Evolutionary conservation across 2,329 filamentous ascomycete genomes (phyloP).

Genomic region (Colletotrichum sp.): DNA sequence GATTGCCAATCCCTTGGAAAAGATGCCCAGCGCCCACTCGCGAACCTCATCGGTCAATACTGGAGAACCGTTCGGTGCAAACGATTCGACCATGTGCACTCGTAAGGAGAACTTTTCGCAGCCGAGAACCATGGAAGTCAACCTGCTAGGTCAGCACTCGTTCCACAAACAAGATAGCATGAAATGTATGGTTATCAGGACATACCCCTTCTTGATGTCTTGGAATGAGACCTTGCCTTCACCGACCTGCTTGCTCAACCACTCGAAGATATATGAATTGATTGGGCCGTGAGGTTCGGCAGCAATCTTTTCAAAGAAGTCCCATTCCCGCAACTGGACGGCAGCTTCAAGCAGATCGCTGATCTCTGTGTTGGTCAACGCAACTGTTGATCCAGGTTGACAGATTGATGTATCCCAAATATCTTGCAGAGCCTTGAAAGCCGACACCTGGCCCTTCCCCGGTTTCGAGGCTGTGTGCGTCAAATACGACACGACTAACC

Average conservation of each 20-base stretch:
- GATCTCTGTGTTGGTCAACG: not conserved
- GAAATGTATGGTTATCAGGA: not conserved
- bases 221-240: not conserved
- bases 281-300: not conserved
- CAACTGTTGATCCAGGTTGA: not conserved
- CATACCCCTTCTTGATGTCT: not conserved
- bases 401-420: not conserved
- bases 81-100: not conserved
- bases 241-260: not conserved
- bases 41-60: not conserved
- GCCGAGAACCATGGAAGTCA: not conserved
- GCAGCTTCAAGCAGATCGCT: not conserved
- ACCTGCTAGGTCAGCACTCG: not conserved
- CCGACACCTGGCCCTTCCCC: not conserved
- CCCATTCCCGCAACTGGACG: not conserved
- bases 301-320: not conserved
- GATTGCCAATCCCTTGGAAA: not conserved
- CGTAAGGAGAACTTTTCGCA: not conserved
- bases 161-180: not conserved
- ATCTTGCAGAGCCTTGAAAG: not conserved
- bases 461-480: not conserved
- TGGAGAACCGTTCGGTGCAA: not conserved
- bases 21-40: not conserved
- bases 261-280: not conserved
- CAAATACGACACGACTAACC: not conserved